phyloP scores from a whole-genome alignment of 2,329 filamentous ascomycete species.

The Chrysoporthe cubensis region DNA sequence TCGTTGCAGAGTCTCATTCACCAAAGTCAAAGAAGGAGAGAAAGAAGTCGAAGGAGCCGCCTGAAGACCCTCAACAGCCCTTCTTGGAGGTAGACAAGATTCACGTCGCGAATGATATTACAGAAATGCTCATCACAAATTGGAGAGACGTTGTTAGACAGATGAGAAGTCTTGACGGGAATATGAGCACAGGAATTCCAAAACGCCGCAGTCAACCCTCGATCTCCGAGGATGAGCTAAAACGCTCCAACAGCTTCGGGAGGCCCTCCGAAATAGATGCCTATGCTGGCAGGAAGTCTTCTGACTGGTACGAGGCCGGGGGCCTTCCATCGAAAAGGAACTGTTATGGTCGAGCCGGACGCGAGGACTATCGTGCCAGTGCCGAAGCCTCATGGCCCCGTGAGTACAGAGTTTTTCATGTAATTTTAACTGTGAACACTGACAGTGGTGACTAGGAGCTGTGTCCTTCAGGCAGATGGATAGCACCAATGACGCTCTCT shows the following conservation, averaged over 20 bases:
- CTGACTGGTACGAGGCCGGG: background rate
- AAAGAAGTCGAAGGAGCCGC: constrained; percentile 37
- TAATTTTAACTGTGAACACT: background rate
- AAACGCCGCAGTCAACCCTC: constrained; percentile 26
- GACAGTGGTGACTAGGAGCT: constrained; percentile 12
- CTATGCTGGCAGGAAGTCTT: background rate
- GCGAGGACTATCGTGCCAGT: background rate
- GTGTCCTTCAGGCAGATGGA: constrained; percentile 28
- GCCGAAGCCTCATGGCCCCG: background rate
- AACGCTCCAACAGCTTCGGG: constrained; percentile 17
- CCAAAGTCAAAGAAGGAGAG: constrained; percentile 46
- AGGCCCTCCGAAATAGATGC: constrained; percentile 14
- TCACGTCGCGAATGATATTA: constrained; percentile 59
- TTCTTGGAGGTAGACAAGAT: constrained; percentile 56
- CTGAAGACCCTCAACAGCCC: constrained; percentile 30
- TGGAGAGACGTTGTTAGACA: constrained; percentile 68
- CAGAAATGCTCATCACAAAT: constrained; percentile 68
- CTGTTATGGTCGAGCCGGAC: background rate
- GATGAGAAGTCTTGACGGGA: constrained; percentile 51
- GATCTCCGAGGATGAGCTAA: constrained; percentile 26
- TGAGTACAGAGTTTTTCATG: background rate
- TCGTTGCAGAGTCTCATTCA: constrained; percentile 49
- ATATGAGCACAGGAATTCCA: constrained; percentile 34
- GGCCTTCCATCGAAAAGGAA: background rate
- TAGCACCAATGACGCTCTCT: constrained; percentile 26